Conservation (phyloP, 495 filamentous ascomycete species). For the Parathielavia appendiculata region DNA sequence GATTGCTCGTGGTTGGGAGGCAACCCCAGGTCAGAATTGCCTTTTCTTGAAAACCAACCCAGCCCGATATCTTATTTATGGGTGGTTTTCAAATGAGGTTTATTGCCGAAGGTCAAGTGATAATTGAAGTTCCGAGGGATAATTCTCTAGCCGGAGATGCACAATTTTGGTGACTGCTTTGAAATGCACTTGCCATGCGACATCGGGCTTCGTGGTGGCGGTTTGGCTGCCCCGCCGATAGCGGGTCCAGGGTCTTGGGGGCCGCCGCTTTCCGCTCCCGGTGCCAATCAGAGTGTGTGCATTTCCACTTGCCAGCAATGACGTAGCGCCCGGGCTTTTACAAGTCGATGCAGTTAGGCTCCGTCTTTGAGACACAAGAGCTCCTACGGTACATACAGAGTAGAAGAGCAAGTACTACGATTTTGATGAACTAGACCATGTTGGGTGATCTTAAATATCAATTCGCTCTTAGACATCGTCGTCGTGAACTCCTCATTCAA, state of each 20-base stretch:
- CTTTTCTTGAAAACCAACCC: too few species aligned
- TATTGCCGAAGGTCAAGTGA: not conserved
- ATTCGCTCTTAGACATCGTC: too few species aligned
- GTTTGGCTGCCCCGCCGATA: conserved; percentile 14
- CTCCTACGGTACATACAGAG: not conserved
- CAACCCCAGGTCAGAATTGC: too few species aligned
- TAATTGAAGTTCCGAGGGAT: conserved; percentile 2
- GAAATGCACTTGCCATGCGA: conserved; percentile 38
- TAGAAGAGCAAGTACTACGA: too few species aligned
- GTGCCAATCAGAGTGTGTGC: conserved; percentile 15
- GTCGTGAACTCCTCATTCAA: not conserved
- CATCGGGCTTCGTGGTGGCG: conserved; percentile 27
- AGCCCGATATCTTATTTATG: too few species aligned
- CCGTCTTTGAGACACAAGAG: not conserved
- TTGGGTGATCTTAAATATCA: too few species aligned
- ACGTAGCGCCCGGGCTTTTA: conserved; percentile 12
- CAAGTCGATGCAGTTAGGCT: not conserved
- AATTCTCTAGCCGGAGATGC: conserved; percentile 13
- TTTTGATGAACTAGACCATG: too few species aligned
- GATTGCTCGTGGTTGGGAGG: too few species aligned
- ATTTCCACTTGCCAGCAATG: conserved; percentile 5
- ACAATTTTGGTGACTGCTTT: conserved; percentile 30
- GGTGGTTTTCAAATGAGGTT: too few species aligned
- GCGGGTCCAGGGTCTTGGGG: conserved; percentile 2
- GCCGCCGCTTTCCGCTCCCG: conserved; percentile 6